Percentiles rank a stretch among this genome's conserved stretches.
Evolutionary conservation across 352 stramenopile species (phyloP).

Genomic region (Elongisporangium prolatum): DNA sequence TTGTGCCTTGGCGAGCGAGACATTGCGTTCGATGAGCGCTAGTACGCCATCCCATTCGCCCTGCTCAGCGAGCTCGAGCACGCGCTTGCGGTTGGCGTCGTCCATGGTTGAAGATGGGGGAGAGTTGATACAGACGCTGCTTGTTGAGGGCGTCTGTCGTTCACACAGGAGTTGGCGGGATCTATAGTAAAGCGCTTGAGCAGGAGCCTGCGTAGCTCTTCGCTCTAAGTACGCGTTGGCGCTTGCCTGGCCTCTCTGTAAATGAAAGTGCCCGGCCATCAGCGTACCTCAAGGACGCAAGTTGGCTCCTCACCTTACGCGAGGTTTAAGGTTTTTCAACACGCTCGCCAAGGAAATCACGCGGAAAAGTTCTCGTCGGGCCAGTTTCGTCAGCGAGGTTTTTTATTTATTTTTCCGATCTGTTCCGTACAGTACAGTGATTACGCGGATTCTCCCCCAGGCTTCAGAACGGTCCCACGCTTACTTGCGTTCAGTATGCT

Average conservation of each 20-base stretch:
- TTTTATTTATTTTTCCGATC: too few relatives aligned
- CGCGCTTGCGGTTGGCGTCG: conserved; percentile 24
- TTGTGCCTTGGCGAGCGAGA: conserved; percentile 47
- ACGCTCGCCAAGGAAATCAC: too few relatives aligned
- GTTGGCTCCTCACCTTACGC: conserved; percentile 1
- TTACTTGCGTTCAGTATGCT: too few relatives aligned
- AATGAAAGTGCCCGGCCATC: background rate
- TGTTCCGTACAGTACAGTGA: too few relatives aligned
- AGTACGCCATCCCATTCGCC: conserved; percentile 60
- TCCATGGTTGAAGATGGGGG: conserved; percentile 21
- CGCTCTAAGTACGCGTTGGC: too few relatives aligned
- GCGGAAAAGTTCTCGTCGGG: too few relatives aligned
- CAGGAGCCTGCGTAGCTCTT: background rate
- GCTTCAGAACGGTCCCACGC: too few relatives aligned
- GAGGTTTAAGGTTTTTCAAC: conserved; percentile 2
- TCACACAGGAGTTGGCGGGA: conserved; percentile 1
- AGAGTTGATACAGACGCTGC: background rate
- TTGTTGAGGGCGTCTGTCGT: background rate
- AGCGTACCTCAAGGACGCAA: background rate
- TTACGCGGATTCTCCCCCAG: too few relatives aligned
- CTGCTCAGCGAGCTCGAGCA: conserved; percentile 56
- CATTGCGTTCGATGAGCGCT: conserved; percentile 28
- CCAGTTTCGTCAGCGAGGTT: too few relatives aligned
- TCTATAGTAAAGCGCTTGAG: conserved; percentile 1
- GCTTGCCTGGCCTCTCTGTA: too few relatives aligned